Percentiles rank a stretch among this genome's conserved stretches.
phyloP scores from a whole-genome alignment of 2,329 filamentous ascomycete species.

The Phaeosphaeriaceae sp. region DNA sequence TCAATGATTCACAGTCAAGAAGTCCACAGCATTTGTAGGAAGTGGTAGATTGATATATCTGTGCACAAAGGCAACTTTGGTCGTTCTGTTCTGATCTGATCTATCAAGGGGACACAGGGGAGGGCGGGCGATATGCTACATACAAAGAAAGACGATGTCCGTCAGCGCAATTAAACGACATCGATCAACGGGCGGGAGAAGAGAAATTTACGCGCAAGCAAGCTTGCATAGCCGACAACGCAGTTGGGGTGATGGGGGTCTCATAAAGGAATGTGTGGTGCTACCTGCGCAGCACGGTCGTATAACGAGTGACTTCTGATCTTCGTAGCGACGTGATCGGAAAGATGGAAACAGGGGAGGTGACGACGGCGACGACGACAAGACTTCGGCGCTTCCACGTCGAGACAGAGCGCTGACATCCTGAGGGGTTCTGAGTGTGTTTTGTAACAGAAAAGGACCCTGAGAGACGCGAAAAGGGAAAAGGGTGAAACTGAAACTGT shows the following conservation, averaged over 20 bases:
- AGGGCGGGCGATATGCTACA: conserved; percentile 1
- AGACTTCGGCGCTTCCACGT: neutral
- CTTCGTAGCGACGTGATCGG: conserved; percentile 4
- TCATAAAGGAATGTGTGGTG: conserved; percentile 7
- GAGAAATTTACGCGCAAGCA: conserved; percentile 1
- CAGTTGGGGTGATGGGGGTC: neutral
- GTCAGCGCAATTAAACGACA: conserved; percentile 1
- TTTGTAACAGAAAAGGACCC: neutral
- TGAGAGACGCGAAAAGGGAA: neutral
- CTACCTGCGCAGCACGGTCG: conserved; percentile 10
- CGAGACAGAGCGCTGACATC: neutral
- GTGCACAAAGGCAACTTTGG: neutral
- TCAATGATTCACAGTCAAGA: too few species aligned
- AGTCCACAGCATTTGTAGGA: too few species aligned
- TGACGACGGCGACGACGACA: neutral
- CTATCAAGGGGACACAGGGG: neutral
- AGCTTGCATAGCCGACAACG: neutral
- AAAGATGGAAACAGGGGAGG: neutral
- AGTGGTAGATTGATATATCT: neutral
- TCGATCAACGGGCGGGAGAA: conserved; percentile 1
- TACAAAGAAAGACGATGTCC: neutral
- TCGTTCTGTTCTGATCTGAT: neutral
- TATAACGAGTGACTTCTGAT: neutral
- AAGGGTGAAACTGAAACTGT: conserved; percentile 23
- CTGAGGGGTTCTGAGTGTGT: neutral